A percentile compares a stretch with the other conserved stretches of the same genome.
phyloP scores from a whole-genome alignment of 352 stramenopile genomes.

The Phytophthora meadii region DNA sequence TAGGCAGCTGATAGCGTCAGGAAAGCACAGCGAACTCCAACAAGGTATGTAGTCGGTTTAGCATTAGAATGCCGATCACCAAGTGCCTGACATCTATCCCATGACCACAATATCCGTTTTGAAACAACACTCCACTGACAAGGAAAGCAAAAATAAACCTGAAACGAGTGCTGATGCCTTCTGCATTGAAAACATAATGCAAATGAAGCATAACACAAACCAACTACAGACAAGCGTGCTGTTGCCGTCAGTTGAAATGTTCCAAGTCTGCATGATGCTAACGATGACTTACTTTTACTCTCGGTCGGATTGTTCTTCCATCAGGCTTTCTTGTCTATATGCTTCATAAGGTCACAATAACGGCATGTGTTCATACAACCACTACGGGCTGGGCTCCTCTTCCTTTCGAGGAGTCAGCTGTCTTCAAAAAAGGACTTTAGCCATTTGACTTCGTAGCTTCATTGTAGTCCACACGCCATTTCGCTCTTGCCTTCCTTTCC shows the following conservation, averaged over 20 bases:
- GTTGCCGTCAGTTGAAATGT: constrained; percentile 4
- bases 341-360: constrained; percentile 29
- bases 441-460: constrained; percentile 44
- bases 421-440: constrained; percentile 21
- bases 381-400: constrained; percentile 35
- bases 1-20: constrained; percentile 11
- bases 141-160: constrained; percentile 36
- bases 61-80: constrained; percentile 24
- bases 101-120: constrained; percentile 30
- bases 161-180: constrained; percentile 17
- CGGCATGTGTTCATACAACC: constrained; percentile 23
- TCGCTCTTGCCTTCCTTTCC: constrained; percentile 43
- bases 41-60: constrained; percentile 10
- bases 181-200: constrained; percentile 28
- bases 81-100: constrained; percentile 19
- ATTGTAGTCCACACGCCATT: constrained; percentile 50
- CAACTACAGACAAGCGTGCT: constrained; percentile 21
- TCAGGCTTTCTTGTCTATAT: constrained; percentile 27
- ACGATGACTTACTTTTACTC: constrained; percentile 33
- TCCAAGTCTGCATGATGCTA: constrained; percentile 16
- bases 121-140: constrained; percentile 25
- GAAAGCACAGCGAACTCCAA: constrained; percentile 22
- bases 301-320: constrained; percentile 18
- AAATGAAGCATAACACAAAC: constrained; percentile 16
- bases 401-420: constrained; percentile 34